Evolutionary conservation across 768 basidiomycete species (phyloP).

Genomic region (Podaxis sp.): DNA sequence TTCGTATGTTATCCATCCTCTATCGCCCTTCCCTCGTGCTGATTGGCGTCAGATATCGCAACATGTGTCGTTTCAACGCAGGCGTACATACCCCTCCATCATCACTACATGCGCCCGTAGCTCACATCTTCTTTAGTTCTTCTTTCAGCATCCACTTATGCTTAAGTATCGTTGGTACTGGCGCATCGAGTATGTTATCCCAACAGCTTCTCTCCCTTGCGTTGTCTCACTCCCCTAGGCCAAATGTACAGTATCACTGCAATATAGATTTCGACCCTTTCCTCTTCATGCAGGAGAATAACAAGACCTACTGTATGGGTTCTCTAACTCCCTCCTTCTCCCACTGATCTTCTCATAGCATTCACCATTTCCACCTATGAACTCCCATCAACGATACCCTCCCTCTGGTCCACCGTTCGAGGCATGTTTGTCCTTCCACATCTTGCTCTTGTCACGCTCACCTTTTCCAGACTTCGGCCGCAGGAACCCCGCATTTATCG

Average conservation of each 20-base stretch:
- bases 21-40: conserved; percentile 9
- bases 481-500: conserved; percentile 54
- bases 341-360: conserved; percentile 30
- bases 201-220: not conserved
- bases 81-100: conserved; percentile 43
- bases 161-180: conserved; percentile 78
- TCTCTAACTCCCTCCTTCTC: conserved; percentile 11
- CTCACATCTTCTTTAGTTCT: conserved; percentile 48
- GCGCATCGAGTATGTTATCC: conserved; percentile 43
- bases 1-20: not conserved
- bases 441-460: not conserved
- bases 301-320: conserved; percentile 63
- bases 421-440: conserved; percentile 35
- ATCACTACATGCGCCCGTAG: conserved; percentile 29
- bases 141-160: conserved; percentile 71
- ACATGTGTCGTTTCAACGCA: conserved; percentile 78
- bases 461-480: conserved; percentile 55
- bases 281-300: conserved; percentile 67
- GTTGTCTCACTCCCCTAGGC: conserved; percentile 38
- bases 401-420: conserved; percentile 72
- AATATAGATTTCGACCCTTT: conserved; percentile 72
- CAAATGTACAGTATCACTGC: conserved; percentile 75
- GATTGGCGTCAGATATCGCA: conserved; percentile 54
- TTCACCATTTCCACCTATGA: conserved; percentile 81
- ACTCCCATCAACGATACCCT: conserved; percentile 74